phyloP scores from a whole-genome alignment of 176 grass and related monocot genomes.

The Poa pratensis region DNA sequence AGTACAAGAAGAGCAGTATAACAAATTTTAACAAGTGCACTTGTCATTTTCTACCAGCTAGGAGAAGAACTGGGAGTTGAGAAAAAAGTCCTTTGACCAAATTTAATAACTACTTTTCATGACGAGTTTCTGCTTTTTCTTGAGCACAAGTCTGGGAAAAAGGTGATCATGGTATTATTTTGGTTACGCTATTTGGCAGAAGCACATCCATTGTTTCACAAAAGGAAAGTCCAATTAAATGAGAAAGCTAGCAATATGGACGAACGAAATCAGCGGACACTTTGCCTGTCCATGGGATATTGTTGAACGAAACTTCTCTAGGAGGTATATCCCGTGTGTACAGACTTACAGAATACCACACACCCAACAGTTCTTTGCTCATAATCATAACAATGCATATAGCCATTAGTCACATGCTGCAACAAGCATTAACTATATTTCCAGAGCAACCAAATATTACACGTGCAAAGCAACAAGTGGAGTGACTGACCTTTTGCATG shows the following conservation, averaged over 20 bases:
- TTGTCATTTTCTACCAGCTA: neutral
- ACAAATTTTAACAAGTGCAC: neutral
- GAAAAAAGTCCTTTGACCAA: neutral
- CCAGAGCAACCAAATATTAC: neutral
- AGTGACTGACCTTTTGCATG: conserved; percentile 73
- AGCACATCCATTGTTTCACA: neutral
- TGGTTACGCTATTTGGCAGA: neutral
- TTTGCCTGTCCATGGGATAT: neutral
- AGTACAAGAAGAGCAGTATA: neutral
- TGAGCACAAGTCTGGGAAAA: neutral
- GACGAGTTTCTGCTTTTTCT: neutral
- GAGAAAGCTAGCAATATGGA: neutral
- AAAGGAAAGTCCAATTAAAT: conserved; percentile 6
- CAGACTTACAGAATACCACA: conserved; percentile 18
- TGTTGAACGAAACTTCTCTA: neutral
- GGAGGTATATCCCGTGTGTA: neutral
- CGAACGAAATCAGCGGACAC: neutral
- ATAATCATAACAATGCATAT: neutral
- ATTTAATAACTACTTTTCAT: neutral
- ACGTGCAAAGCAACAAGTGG: neutral
- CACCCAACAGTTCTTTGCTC: neutral
- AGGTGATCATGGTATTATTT: neutral
- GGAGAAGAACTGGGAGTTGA: neutral
- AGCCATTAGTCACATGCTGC: neutral
- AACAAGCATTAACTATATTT: neutral